Evolutionary conservation across 805 yeast genomes (phyloP).

Genomic region (Ogataea chonburiensis): DNA sequence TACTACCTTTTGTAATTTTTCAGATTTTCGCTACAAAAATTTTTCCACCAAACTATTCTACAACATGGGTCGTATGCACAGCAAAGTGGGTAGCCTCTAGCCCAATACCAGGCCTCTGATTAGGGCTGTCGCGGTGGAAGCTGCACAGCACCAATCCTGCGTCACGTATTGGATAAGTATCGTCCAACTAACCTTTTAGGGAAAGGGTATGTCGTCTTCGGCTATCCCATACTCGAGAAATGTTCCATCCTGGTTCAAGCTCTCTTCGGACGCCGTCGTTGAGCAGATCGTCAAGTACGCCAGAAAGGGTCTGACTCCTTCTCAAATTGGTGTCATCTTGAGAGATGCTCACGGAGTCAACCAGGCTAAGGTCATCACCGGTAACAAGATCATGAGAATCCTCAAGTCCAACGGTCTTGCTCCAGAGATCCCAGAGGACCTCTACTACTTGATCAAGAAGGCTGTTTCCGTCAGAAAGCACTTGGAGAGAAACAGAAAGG

Average conservation of each 20-base stretch:
- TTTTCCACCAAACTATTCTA: constrained; percentile 19
- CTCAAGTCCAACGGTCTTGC: constrained; percentile 99
- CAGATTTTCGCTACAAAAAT: constrained; percentile 8
- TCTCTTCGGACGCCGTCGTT: constrained; percentile 89
- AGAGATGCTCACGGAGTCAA: constrained; percentile 99
- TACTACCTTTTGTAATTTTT: neutral
- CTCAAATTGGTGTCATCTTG: constrained; percentile 98
- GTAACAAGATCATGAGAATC: constrained; percentile 99
- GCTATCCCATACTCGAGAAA: constrained; percentile 99
- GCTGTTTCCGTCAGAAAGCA: constrained; percentile 99
- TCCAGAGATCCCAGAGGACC: constrained; percentile 99
- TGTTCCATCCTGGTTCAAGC: constrained; percentile 99
- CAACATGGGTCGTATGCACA: constrained; percentile 99
- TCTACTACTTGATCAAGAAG: constrained; percentile 98
- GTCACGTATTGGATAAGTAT: constrained; percentile 33
- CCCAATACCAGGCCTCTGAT: constrained; percentile 11
- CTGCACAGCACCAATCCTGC: constrained; percentile 54
- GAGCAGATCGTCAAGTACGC: constrained; percentile 99
- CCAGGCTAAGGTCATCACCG: constrained; percentile 95
- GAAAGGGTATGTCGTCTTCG: constrained; percentile 99
- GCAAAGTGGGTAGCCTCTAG: constrained; percentile 70
- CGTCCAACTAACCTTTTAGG: constrained; percentile 47
- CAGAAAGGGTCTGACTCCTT: constrained; percentile 99
- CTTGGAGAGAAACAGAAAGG: constrained; percentile 99
- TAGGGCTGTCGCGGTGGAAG: constrained; percentile 21